Percentiles rank a stretch among this genome's conserved stretches.
phyloP scores from a whole-genome alignment of 176 grass and related monocot genomes.

The Aegilops longissima region DNA sequence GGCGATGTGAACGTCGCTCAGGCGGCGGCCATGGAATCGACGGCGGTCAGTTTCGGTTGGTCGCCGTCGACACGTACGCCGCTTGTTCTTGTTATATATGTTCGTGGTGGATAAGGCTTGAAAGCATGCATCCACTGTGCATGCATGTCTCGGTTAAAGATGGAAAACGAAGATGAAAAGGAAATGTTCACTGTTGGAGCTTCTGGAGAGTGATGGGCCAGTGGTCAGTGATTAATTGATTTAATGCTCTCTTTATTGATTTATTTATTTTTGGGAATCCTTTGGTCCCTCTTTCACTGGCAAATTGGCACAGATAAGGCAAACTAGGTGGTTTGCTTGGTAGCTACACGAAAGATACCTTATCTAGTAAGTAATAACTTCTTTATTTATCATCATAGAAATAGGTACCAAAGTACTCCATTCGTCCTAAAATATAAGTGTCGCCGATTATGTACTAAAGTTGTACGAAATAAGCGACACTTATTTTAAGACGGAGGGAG shows the following conservation, averaged over 20 bases:
- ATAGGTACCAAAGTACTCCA: too few relatives aligned
- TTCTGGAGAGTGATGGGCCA: background rate
- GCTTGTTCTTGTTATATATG: background rate
- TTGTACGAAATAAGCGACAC: too few relatives aligned
- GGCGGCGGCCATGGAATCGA: background rate
- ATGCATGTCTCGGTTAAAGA: constrained; percentile 14
- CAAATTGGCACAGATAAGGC: constrained; percentile 24
- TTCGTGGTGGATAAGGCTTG: constrained; percentile 35
- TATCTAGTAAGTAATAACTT: background rate
- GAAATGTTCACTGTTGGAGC: background rate
- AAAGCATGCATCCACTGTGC: constrained; percentile 13
- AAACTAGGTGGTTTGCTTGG: background rate
- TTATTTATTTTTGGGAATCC: background rate
- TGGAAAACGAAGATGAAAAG: background rate
- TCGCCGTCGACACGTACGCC: background rate
- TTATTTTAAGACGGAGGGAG: too few relatives aligned
- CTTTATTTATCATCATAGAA: background rate
- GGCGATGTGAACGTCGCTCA: constrained; percentile 20
- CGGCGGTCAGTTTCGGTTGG: constrained; percentile 29
- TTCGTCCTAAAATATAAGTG: too few relatives aligned
- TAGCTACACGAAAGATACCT: background rate
- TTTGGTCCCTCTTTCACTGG: background rate
- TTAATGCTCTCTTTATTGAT: background rate
- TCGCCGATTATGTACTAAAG: too few relatives aligned
- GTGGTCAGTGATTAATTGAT: background rate